Base-by-base conservation (phyloP, 1,284 basidiomycete species). In the Ceratobasidium sp. region DNA sequence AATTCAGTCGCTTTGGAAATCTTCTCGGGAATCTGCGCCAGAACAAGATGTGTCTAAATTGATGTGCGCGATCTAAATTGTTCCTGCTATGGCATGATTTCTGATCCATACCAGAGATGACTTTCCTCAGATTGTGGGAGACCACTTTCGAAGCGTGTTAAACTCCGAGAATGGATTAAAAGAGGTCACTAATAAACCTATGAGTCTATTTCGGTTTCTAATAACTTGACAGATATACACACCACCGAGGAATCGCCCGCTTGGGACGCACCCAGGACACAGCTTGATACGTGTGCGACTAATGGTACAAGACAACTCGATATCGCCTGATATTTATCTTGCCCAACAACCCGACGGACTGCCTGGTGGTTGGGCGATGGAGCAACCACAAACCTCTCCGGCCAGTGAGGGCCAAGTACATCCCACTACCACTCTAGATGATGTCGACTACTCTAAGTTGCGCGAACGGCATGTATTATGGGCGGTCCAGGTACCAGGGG, bases 261-360 rank as follows among this genome's bases (percentile, higher is more conserved):
- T 62, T 36, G 59, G 36, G 41, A 27, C 59, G 17, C 22, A n/a
- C 24, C 59, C 19, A 47, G 59, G 29, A 14, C 84, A 15, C 82
- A 88, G 0, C 84, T 93, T 2, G 90, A 41, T 94, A 9, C 85
- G 87, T 19, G 93, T 93, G 80, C 86, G 88, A 53, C 89, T 87
- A 15, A 78, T 77, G 91, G 85, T 94, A n/a, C 92, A 94, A 80
- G 93, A 93, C 79, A 93, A 91, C 1, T 92, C 92, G 4, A 80
- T 87, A 24, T 89, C 90, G 1, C 87, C 89, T 0, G 90, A 93
- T 79, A 85, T 94, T 78, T 94, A 93, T 80, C 84, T 93, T 48
- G 85, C 88, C 0, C 84, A 80, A 60, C 82, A 84, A 24, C 66
- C 77, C 50, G 80, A 83, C 48, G 85, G 84, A 2, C 80, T 79